A percentile compares a stretch with the other conserved stretches of the same genome.
These are phyloP conservation scores for Malassezia cuniculi DNA, from an alignment of 1,284 basidiomycete species.

Conservation along the genomic window DNA sequence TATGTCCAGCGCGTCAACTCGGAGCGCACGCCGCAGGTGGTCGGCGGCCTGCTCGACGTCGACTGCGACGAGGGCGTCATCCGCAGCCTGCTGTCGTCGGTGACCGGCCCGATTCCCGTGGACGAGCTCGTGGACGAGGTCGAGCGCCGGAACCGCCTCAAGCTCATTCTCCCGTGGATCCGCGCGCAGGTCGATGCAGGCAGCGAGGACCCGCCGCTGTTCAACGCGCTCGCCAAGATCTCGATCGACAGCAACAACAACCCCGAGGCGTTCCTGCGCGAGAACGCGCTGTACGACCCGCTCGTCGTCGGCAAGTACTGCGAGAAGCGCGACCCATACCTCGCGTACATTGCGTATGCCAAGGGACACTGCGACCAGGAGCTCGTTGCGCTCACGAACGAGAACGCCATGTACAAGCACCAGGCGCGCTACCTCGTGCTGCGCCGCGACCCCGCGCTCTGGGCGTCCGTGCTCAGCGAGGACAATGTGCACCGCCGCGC, in stretches of 20 bases:
- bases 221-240: conserved; percentile 96
- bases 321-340: conserved; percentile 93
- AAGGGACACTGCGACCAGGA: conserved; percentile 99
- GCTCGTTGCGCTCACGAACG: conserved; percentile 90
- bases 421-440: conserved; percentile 96
- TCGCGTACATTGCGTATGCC: conserved; percentile 98
- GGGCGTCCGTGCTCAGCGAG: conserved; percentile 80
- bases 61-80: conserved; percentile 91
- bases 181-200: conserved; percentile 83
- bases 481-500: conserved; percentile 87
- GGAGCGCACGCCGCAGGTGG: conserved; percentile 90
- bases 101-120: conserved; percentile 92
- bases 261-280: conserved; percentile 91
- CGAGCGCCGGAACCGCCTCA: conserved; percentile 73
- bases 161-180: conserved; percentile 93
- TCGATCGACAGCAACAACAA: conserved; percentile 98
- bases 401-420: conserved; percentile 99
- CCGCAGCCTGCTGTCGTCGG: conserved; percentile 81
- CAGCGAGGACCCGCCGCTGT: conserved; percentile 79
- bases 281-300: conserved; percentile 95
- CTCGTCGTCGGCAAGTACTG: conserved; percentile 97
- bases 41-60: conserved; percentile 91
- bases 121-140: conserved; percentile 66
- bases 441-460: conserved; percentile 85
- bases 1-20: conserved; percentile 99